Evolutionary conservation across 2,329 filamentous ascomycete genomes (phyloP), one percentile per base, ranked within the genome.

Genomic region (Xylariaceae sp.): DNA sequence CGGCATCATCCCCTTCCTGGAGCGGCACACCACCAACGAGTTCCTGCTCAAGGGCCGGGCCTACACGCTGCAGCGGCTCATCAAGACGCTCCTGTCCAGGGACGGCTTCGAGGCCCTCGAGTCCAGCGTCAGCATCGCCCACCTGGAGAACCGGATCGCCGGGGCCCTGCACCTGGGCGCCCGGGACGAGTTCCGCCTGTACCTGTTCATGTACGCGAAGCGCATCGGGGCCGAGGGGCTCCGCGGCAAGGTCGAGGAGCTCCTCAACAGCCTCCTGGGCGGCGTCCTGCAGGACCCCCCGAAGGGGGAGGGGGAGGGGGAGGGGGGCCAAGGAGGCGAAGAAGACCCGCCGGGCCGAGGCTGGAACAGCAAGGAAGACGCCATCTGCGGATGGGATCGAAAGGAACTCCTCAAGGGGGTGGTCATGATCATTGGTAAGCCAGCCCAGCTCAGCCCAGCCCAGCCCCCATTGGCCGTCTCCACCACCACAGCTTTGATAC

Each of bases 121-220:
- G 59, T 85, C 85, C 15, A 83, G 77, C 27, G 84, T 95, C 31
- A 94, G 86, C 35, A 88, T 98, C 43, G 90, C 89, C 5, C 92
- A 98, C 63, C 67, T 98, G 10, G 92, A 98, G 59, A 96, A 95
- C 51, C 77, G 93, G 24, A 80, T 98, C 29, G 90, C 92, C 3
- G 93, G 87, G 4, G 86, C 92, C 0, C 64, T 93, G 53, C 82
- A 86, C 39, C 66, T 98, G 1, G 85, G 83, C 3, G 83, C 92
- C 0, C 83, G 79, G 48, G 89, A 96, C 38, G 92, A 98, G 56
- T 98, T 96, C 63, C 78, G 87, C 37, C 69, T 94, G 2, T 96
- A 96, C 52, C 66, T 98, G n/a, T 83, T 88, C 52, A 96, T 96
- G 88, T 98, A 98, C 52, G 90, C 89, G 3, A 96, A 95, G 64